These are phyloP conservation scores for Tilletia setariae DNA, from an alignment of 1,284 basidiomycete species.

Conservation along the genomic window DNA sequence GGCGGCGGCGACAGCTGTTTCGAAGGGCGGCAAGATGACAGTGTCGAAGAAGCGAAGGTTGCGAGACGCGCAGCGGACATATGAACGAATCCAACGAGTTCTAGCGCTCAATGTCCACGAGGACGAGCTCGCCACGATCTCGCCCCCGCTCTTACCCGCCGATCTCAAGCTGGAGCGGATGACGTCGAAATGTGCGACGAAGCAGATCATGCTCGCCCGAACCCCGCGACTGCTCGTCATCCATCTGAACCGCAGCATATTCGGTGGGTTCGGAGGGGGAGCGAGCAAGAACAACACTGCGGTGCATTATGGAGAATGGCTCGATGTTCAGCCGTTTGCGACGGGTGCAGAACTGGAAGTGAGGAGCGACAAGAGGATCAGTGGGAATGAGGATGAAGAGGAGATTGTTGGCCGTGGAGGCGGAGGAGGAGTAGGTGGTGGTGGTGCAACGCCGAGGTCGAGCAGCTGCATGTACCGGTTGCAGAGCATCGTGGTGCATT, in stretches of 20 bases:
- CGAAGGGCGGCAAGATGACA: slow-evolving; percentile 12
- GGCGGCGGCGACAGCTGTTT: not conserved
- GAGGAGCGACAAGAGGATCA: slow-evolving; percentile 18
- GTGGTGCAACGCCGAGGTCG: not conserved
- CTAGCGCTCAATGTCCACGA: slow-evolving; percentile 36
- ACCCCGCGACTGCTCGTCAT: slow-evolving; percentile 41
- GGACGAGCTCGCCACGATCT: slow-evolving; percentile 30
- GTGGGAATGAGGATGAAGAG: slow-evolving; percentile 13
- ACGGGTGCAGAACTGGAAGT: slow-evolving; percentile 31
- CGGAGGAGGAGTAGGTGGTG: not conserved
- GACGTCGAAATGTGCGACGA: slow-evolving; percentile 37
- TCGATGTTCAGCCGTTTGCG: slow-evolving; percentile 39
- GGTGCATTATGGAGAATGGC: slow-evolving; percentile 43
- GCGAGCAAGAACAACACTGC: slow-evolving; percentile 45
- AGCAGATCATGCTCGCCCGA: slow-evolving; percentile 49
- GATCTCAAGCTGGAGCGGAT: slow-evolving; percentile 22
- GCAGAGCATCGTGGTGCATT: slow-evolving; percentile 46
- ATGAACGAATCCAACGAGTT: slow-evolving; percentile 25
- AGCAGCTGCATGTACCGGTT: slow-evolving; percentile 30
- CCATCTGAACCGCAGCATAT: slow-evolving; percentile 48
- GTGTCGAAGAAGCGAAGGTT: slow-evolving; percentile 16
- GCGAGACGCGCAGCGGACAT: slow-evolving; percentile 15
- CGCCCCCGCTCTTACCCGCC: not conserved
- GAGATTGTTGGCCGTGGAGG: not conserved
- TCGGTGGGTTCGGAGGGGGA: slow-evolving; percentile 29